These are phyloP conservation scores for Carex scoparia DNA, from an alignment of 176 grass and related monocot species.

Conservation along the genomic window DNA sequence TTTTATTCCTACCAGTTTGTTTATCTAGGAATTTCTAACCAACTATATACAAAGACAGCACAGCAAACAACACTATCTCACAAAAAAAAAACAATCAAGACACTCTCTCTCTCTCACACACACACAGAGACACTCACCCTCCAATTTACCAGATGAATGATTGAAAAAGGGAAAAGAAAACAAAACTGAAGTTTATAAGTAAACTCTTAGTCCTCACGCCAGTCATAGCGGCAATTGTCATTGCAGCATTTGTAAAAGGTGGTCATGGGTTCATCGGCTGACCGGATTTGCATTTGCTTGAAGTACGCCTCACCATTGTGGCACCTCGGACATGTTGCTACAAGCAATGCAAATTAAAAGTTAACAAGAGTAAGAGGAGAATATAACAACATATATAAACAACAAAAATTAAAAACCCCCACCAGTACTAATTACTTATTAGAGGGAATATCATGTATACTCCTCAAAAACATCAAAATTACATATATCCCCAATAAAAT, in stretches of 20 bases:
- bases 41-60: not conserved
- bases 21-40: not conserved
- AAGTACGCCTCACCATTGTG: slow-evolving; percentile 56
- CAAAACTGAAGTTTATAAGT: not conserved
- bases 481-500: no score
- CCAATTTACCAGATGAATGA: not conserved
- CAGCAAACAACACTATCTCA: not conserved
- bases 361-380: not conserved
- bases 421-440: not conserved
- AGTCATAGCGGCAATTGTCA: slow-evolving; percentile 35
- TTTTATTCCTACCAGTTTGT: not conserved
- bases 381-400: not conserved
- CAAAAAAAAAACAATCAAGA: not conserved
- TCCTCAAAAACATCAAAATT: no score
- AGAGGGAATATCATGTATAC: no score
- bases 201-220: slow-evolving; percentile 51
- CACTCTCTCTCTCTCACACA: not conserved
- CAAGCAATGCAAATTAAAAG: slow-evolving; percentile 3
- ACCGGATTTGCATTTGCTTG: slow-evolving; percentile 47
- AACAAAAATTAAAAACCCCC: not conserved
- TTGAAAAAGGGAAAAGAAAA: not conserved
- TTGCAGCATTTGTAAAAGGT: slow-evolving; percentile 55
- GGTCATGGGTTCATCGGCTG: slow-evolving; percentile 63
- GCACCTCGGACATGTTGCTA: slow-evolving; percentile 60
- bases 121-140: not conserved